Evolutionary conservation across 768 basidiomycete genomes (phyloP), one percentile per base, ranked within the genome.

Genomic region (Macrolepiota fuliginosa): DNA sequence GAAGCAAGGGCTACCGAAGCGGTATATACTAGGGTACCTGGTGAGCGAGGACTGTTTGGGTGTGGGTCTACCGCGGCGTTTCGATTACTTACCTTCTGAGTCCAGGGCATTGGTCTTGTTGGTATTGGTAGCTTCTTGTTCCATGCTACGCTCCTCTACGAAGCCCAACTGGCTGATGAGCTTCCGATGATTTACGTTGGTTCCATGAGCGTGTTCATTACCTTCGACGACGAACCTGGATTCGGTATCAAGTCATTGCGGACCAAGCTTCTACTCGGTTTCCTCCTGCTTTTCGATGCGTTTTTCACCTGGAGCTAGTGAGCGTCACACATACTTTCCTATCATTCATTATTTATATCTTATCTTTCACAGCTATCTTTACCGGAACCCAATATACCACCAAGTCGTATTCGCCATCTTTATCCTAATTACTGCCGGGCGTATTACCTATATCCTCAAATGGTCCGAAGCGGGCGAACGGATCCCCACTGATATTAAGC

Each of bases 101-200:
- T 61, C 32, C 56, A 90, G 88, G 88, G 88, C 3, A 78, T 91
- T 61, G 84, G 77, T 17, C 72, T 90, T 19, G 84, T 92, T 47
- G 91, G 89, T n/a, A 62, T 90, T 12, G 91, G 91, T 19, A 90
- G 89, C 68, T 85, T 88, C 67, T 82, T 86, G 51, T 94, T 94
- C 70, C 91, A 94, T 65, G 88, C 88, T 11, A 91, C 89, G 1
- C 76, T 94, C 32, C 76, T 83, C 40, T 94, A 85, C 71, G 81
- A 86, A 64, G 90, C 90, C 10, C 91, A 94, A 68, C 82, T 91
- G 56, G 87, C 89, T 37, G 91, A 94, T 66, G 91, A 94, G 69
- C 76, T 94, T 9, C 91, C 90, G 1, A 92, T 93, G 91, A 83
- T 91, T 58, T 91, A 88, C 68, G 83, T 87, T 57, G 82, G 83